Base-by-base conservation (phyloP, 441 rosid species). In the Gossypium davidsonii region DNA sequence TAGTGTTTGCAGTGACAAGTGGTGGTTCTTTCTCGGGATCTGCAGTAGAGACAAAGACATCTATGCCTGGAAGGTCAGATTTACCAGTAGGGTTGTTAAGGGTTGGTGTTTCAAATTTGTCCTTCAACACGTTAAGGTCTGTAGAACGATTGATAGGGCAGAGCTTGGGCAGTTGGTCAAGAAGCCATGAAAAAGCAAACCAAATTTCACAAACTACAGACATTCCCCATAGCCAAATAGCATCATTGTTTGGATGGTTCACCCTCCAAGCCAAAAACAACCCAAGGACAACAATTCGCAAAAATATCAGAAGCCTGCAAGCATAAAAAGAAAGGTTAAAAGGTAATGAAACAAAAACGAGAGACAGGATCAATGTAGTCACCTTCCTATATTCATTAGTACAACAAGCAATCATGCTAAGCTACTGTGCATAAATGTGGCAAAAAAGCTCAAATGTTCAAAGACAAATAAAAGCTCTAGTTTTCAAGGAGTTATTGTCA, bases 11-110 rank as follows among this genome's bases (percentile, higher is more conserved):
- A 57, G 97, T 92, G 69, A 92, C 98, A 74, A 92, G 98, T 62
- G 97, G 98, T 7, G 98, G 98, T 77, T 92, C 98, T 77, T 92
- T 92, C 78, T 91, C 97, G 1, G 98, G 98, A 81, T 92, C 98
- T n/a, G 97, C 98, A 69, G 95, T 92, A 21, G 97, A 91, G 23
- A 92, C 98, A 68, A 89, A 92, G 58, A 92, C 67, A 84, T 92
- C 98, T 0, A 91, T 60, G 52, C 98, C 98, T 12, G 97, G 98
- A 70, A 92, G 98, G 78, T 92, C 97, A 74, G 98, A 92, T 68
- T 89, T 91, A 61, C 98, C 98, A 0, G 87, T 84, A 20, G 94
- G 95, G 64, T 91, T 92, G 71, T 76, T 85, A 2, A 74, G 87
- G 67, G 63, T 81, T 55, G 96, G 92, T 18, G 89, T 82, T 80